A percentile compares a stretch with the other conserved stretches of the same genome.
phyloP scores from a whole-genome alignment of 192 early-diverging fungal species.

The Mortierella hygrophila region DNA sequence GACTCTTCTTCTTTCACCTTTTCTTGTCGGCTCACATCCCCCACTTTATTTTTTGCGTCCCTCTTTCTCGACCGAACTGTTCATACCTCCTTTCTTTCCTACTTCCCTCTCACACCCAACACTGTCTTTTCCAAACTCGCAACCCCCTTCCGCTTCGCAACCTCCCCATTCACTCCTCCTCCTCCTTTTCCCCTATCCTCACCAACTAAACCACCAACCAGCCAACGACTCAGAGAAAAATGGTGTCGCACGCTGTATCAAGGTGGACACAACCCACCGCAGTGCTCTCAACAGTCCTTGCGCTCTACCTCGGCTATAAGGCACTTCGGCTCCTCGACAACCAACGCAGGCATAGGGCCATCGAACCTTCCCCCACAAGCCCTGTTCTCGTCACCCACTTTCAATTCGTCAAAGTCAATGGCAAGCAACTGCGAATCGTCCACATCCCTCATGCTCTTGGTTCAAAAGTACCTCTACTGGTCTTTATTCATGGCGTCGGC shows the following conservation, averaged over 20 bases:
- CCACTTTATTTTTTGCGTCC: neutral
- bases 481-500: conserved; percentile 71
- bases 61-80: neutral
- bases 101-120: neutral
- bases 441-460: conserved; percentile 68
- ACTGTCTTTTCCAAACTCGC: neutral
- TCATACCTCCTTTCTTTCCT: neutral
- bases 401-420: conserved; percentile 63
- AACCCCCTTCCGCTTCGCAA: neutral
- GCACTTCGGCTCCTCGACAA: conserved; percentile 15
- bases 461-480: conserved; percentile 64
- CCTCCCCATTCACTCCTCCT: neutral
- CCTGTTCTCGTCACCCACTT: conserved; percentile 53
- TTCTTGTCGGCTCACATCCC: neutral
- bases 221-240: neutral
- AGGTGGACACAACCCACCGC: conserved; percentile 19
- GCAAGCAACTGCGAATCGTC: conserved; percentile 61
- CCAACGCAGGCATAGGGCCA: neutral
- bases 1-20: neutral
- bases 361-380: conserved; percentile 32
- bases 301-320: conserved; percentile 40
- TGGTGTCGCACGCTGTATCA: neutral
- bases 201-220: neutral
- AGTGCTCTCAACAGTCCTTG: conserved; percentile 31
- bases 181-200: neutral